Evolutionary conservation across 192 early-diverging fungal species (phyloP), one percentile per base, ranked within the genome.

Genomic region (Diversispora epigaea): DNA sequence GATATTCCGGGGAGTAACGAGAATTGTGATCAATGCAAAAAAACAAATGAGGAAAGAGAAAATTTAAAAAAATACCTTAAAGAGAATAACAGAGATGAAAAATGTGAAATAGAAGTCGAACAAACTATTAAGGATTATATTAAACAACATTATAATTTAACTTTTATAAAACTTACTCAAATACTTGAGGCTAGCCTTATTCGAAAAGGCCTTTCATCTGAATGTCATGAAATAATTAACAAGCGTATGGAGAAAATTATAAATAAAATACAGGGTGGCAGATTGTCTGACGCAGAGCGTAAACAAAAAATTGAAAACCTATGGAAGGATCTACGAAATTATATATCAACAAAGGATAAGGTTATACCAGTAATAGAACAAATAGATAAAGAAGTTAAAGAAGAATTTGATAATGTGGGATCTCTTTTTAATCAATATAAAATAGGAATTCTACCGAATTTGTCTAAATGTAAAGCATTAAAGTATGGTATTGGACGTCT

Each of bases 91-190:
- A 44, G 17, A 8, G 8, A 76, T 43, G 62, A 60, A 40, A 66
- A 21, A 22, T 47, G 47, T 75, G 25, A 76, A 44, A 63, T 2
- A 14, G 65, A 67, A 40, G 40, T 46, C 22, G 22, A 45, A 25
- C n/a, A 54, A 19, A 76, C 63, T 1, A 76, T 76, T 52, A 19
- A 67, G 4, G 14, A 65, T 43, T 65, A 76, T 65, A 50, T 76
- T 15, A 43, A 68, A 40, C 74, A 22, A 17, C 47, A 43, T 41
- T 65, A 17, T 50, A 9, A 68, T 17, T 68, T 65, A 17, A 7
- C 46, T 19, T 22, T 4, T 6, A 52, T 4, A 52, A 76, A 41
- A 32, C 63, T 76, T 54, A 68, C 46, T 19, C 74, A 68, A 19
- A 76, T 50, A 19, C 25, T 76, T 6, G 63, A 67, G n/a, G 63